Evolutionary conservation across 768 basidiomycete genomes (phyloP), one percentile per base, ranked within the genome.

Genomic region (Mycena chlorophos): DNA sequence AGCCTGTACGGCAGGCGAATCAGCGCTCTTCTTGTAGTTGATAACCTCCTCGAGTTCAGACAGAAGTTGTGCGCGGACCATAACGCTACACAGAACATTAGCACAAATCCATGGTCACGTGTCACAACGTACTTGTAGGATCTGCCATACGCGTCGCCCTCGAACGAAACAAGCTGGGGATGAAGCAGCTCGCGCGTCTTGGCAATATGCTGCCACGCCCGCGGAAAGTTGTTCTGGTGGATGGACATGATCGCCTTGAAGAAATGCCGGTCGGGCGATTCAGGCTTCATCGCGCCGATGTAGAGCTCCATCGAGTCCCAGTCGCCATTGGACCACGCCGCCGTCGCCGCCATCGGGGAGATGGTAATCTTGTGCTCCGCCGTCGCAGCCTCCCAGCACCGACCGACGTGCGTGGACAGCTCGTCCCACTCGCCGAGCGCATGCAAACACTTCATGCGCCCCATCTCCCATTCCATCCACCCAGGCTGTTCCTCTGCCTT

Each of bases 231-330:
- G 62, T 95, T 96, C 66, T 97, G 90, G 68, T 99, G 96, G 20
- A 99, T 93, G 10, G 90, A 87, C 38, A 99, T 79, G 58, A 99
- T 97, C 2, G 97, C 96, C 27, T 91, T 84, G 76, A 97, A 98
- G 78, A 98, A 99, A 5, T 91, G 89, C 25, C 94, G 82, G 70
- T 99, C 97, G 0, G 94, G 85, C 3, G 95, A 94, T 67, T 98
- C 96, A 23, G 78, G 72, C 68, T 91, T 92, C 92, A 99, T 96
- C 2, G 89, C 90, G 4, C 82, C 79, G 52, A 99, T 96, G 68
- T 97, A 98, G 63, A 94, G 87, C 42, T 98, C 97, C 97, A 99
- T 99, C 3, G 87, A 82, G 63, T 98, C 94, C 97, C 97, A 99
- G 64, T 98, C 95, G 60, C 89, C 87, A 54, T 98, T 73, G 2